These are phyloP conservation scores for Xylaria longipes DNA, from an alignment of 495 filamentous ascomycete species.

Conservation along the genomic window DNA sequence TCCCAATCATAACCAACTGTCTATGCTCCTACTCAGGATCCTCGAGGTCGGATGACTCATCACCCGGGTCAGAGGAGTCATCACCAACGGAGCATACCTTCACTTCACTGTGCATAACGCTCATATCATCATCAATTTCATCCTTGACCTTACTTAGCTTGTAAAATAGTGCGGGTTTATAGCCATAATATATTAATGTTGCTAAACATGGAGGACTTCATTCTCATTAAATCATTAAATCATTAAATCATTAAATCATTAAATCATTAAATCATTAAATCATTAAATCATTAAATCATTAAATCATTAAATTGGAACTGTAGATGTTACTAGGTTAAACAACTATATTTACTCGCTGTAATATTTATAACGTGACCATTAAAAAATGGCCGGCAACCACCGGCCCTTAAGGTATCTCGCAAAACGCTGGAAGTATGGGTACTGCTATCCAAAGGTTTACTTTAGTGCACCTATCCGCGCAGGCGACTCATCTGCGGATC, in stretches of 20 bases:
- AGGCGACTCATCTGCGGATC: slow-evolving; percentile 24
- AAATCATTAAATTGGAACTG: not conserved
- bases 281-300: not conserved
- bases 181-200: too few relatives aligned
- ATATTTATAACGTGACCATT: not conserved
- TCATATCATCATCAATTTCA: too few relatives aligned
- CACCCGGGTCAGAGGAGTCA: not conserved
- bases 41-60: not conserved
- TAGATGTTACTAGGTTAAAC: not conserved
- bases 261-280: not conserved
- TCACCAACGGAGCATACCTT: not conserved
- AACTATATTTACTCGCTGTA: slow-evolving; percentile 4
- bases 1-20: too few relatives aligned
- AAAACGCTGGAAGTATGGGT: not conserved
- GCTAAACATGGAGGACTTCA: too few relatives aligned
- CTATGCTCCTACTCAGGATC: not conserved
- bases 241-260: not conserved
- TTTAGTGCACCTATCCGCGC: not conserved
- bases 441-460: not conserved
- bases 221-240: too few relatives aligned
- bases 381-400: not conserved
- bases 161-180: too few relatives aligned
- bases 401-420: not conserved
- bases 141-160: too few relatives aligned
- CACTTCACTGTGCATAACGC: not conserved